Conservation (phyloP, 2,329 filamentous ascomycete species). For the Didymella exigua region DNA sequence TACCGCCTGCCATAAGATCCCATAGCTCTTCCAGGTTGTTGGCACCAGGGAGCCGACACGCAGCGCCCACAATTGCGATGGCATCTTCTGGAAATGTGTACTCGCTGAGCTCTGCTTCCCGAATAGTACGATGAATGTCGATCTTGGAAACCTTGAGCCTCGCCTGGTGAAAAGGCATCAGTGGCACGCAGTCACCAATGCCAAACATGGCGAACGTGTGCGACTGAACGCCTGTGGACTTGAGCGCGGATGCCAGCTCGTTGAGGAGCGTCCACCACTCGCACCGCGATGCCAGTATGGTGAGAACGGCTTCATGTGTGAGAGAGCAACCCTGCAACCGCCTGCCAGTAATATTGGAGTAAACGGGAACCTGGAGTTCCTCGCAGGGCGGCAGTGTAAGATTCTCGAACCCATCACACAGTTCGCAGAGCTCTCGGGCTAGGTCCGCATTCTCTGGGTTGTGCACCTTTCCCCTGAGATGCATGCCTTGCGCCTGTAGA, state of each 20-base stretch:
- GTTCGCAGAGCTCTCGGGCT: background rate
- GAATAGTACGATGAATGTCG: background rate
- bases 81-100: background rate
- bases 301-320: constrained; percentile 11
- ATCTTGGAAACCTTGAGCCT: constrained; percentile 7
- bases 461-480: constrained; percentile 29
- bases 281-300: constrained; percentile 19
- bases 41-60: constrained; percentile 4
- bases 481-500: constrained; percentile 21
- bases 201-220: constrained; percentile 24
- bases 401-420: background rate
- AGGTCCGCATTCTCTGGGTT: constrained; percentile 26
- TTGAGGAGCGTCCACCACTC: constrained; percentile 23
- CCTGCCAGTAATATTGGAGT: constrained; percentile 16
- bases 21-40: constrained; percentile 10
- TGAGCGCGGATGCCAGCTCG: constrained; percentile 19
- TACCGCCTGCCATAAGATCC: background rate
- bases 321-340: background rate
- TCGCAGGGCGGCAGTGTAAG: background rate
- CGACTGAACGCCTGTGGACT: background rate
- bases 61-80: constrained; percentile 9
- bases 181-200: constrained; percentile 20
- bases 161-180: constrained; percentile 11
- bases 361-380: constrained; percentile 13
- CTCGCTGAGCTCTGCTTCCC: background rate